Base-by-base conservation (phyloP, 2,329 filamentous ascomycete genomes). In the Boeremia exigua region DNA sequence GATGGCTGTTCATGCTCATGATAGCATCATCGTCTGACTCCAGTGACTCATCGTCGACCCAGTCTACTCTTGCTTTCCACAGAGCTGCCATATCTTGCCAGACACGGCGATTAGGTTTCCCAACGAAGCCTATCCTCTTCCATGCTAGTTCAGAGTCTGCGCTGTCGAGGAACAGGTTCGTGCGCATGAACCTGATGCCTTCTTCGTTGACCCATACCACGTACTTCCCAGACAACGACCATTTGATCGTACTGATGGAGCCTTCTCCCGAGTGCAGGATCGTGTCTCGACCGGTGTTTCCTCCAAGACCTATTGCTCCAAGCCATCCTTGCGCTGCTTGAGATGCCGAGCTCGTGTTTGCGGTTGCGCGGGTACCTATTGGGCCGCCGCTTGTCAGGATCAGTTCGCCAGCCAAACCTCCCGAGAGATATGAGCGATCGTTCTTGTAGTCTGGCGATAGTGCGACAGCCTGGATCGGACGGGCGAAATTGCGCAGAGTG, bases 11-110 rank as follows among this genome's bases (percentile, higher is more conserved):
- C 52, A 74, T 53, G 39, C 66, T 70, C 30, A 73, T 69, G 39
- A 71, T 74, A 8, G 78, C 75, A 23, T 85, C 81, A 32, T 92
- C 87, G 49, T 94, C 90, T 3, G 79, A 81, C 63, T 93, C 90
- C n/a, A 97, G 81, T 6, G 85, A 82, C 58, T 88, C 84, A 66
- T 96, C 90, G 68, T 98, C 91, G 39, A 98, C 89, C 95, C 95
- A 99, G 72, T 98, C 92, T 1, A 88, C 87, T 19, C 93, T 84
- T 2, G 91, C 91, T 78, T 94, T 96, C 93, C 95, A 98, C 4
- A 97, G 91, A 42, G 90, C 86, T 0, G 93, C 93, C 93, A 99
- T 97, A 37, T 96, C 92, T 63, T 97, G 92, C 92, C 95, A 98
- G 52, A 89, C 88, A 8, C 89, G 87, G 5, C 89, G 90, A 67